Evolutionary conservation across 306 rosid species (phyloP).

Genomic region (Quercus aquifolioides): DNA sequence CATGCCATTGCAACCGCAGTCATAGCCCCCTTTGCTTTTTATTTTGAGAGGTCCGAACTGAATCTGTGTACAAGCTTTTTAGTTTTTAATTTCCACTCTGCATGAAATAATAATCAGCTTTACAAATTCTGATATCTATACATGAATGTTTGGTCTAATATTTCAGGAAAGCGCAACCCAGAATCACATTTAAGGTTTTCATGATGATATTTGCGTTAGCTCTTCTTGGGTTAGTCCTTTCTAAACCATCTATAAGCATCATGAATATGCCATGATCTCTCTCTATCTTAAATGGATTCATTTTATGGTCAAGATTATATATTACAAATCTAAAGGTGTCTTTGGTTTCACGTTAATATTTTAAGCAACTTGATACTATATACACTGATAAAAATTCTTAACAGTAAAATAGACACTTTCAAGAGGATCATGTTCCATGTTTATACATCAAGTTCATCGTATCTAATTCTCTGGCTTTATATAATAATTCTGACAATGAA

Average conservation of each 20-base stretch:
- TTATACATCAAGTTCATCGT: background rate
- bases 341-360: no score
- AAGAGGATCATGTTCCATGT: no score
- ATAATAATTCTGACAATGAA: background rate
- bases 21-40: constrained; percentile 70
- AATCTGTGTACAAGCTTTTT: background rate
- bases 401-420: no score
- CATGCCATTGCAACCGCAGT: constrained; percentile 77
- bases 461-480: background rate
- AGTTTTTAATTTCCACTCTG: no score
- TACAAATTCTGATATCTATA: background rate
- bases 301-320: no score
- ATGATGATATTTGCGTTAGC: constrained; percentile 70
- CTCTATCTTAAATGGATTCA: background rate
- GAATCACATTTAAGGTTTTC: constrained; percentile 63
- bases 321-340: no score
- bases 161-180: constrained; percentile 78
- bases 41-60: constrained; percentile 60
- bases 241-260: background rate
- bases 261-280: background rate
- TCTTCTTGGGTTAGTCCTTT: constrained; percentile 71
- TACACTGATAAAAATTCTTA: no score
- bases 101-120: no score
- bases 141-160: background rate
- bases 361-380: no score